Base-by-base conservation (phyloP, 192 early-diverging fungal species). In the Rhizophagus clarus region DNA sequence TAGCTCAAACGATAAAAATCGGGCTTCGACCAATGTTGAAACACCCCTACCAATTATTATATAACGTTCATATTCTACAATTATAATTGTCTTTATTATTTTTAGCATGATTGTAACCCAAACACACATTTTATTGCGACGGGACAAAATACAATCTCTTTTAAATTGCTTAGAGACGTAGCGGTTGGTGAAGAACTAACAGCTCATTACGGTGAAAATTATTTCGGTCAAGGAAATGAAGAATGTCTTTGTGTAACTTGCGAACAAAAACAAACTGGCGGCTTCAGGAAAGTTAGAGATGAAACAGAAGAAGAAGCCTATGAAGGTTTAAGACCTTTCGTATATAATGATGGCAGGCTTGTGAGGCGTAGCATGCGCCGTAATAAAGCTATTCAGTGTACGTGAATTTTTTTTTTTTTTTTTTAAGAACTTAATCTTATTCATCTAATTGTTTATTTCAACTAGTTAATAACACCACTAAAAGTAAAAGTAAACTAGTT, bases 221-320 rank as follows among this genome's bases (percentile, higher is more conserved):
- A 92, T 63, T 92, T 92, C 83, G 91, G 91, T 45, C 76, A 80
- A 11, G 83, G 85, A 32, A 92, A 92, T 71, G 83, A 86, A 64
- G 90, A 91, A 72, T 91, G 90, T 74, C 80, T 86, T 14, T 92
- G 91, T 79, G 85, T 77, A 26, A 91, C 89, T 8, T 90, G 90
- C 77, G 90, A 91, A 74, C 81, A 81, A 47, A 61, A 34, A 67
- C n/a, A 64, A 64, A 64, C n/a, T 11, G 62, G 62, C 17, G 62
- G 62, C n/a, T 64, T 28, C 28, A 64, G 29, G 28, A n/a, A n/a
- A 64, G 62, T 28, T 14, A 70, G 20, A 10, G 68, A 37, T n/a
- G 68, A 40, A 22, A 10, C 29, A 22, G 34, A 22, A 14, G 68
- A 37, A 40, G 68, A 37, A 37, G 31, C 34, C 2, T 37, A 37